A percentile compares a stretch with the other conserved stretches of the same genome.
phyloP scores from a whole-genome alignment of 768 basidiomycete species.

The Boletellus ananas region DNA sequence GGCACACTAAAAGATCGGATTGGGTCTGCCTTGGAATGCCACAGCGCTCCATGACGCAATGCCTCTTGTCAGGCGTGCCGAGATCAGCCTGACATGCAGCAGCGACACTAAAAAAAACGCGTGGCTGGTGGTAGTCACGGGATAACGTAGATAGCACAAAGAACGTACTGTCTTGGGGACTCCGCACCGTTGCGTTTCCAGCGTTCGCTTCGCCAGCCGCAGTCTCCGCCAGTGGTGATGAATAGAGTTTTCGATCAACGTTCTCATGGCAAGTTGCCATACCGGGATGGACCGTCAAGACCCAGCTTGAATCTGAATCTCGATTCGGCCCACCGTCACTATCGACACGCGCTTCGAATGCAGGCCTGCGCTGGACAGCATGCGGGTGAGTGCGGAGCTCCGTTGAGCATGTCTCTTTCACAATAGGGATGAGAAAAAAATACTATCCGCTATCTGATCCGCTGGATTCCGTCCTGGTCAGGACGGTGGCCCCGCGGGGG shows the following conservation, averaged over 20 bases:
- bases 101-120: conserved; percentile 6
- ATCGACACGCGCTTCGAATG: too few relatives aligned
- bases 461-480: too few relatives aligned
- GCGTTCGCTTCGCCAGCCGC: not conserved
- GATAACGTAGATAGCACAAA: not conserved
- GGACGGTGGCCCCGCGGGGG: too few relatives aligned
- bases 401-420: too few relatives aligned
- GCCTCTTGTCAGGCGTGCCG: conserved; percentile 41
- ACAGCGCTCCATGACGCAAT: conserved; percentile 55
- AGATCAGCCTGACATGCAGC: conserved; percentile 31
- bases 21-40: conserved; percentile 48
- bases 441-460: too few relatives aligned
- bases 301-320: too few relatives aligned
- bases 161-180: conserved; percentile 10
- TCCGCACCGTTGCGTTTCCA: not conserved
- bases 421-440: too few relatives aligned
- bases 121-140: not conserved
- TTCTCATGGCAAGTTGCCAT: not conserved
- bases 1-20: conserved; percentile 28
- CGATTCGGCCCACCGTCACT: too few relatives aligned
- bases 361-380: too few relatives aligned
- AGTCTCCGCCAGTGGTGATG: conserved; percentile 2
- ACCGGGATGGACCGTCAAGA: not conserved
- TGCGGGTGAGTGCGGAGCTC: too few relatives aligned
- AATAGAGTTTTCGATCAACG: conserved; percentile 2